Evolutionary conservation across 192 early-diverging fungal genomes (phyloP), one percentile per base, ranked within the genome.

Genomic region (Backusella australiensis): DNA sequence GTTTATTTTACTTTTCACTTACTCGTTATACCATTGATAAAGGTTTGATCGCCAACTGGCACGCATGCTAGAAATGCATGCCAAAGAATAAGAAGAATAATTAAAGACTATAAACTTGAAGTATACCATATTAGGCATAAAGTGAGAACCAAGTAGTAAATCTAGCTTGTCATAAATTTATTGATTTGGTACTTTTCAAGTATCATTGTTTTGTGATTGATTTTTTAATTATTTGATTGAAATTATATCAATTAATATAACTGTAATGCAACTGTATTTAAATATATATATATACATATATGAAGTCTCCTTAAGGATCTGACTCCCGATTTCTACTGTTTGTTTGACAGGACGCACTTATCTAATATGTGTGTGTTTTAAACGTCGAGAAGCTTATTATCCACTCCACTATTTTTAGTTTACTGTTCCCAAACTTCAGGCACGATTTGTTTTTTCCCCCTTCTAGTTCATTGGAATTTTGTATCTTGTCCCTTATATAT

Each of bases 11-110:
- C n/a, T 53, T n/a, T 8, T 19, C 2, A n/a, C 19, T 19, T 7
- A n/a, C 21, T 56, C n/a, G 2, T 63, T 63, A 29, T 29, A 63
- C 12, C 26, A 68, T 68, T 34, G 29, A 68, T n/a, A 71, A 49
- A 49, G 29, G 65, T 42, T 75, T 29, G 65, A 75, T 75, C 74
- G 17, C 41, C 74, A 66, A 75, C 74, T 75, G 74, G 74, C 74
- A 65, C 65, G 74, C 74, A 75, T 75, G 67, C 66, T 65, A 26
- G 19, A 71, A 49, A 67, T 39, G 65, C 74, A 75, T 75, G 15
- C 74, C 74, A 68, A 67, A 59, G 65, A 42, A 42, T 26, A 38
- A 70, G 17, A 41, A 23, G 8, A n/a, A 56, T 23, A 56, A 63
- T 63, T 29, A 26, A 63, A 63, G 21, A 11, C 26, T 63, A 23